Evolutionary conservation across 2,329 filamentous ascomycete species (phyloP), one percentile per base, ranked within the genome.

Genomic region (Fusarium stilboides): DNA sequence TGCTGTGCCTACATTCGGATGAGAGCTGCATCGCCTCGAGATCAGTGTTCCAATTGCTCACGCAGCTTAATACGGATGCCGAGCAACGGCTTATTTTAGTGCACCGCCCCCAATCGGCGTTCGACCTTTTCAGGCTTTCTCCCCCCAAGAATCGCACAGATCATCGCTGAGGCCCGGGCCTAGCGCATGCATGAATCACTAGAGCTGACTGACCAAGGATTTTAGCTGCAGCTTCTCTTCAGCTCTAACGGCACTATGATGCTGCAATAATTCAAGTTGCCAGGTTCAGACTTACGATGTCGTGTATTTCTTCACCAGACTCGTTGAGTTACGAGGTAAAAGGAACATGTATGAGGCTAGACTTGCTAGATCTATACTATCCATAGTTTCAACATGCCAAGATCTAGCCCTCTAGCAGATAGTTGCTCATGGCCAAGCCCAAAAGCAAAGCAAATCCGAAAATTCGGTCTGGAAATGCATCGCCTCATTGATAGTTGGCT

Each of bases 121-220:
- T 17, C 14, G 14, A 36, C 33, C 33, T 36, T 15, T 15, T 36
- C 17, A 36, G 33, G 33, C 17, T 36, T 36, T 36, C 15, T 17
- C 33, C 7, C 33, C 8, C 37, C 37, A 39, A 39, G 37, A 39
- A 39, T n/a, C 3, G n/a, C 39, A 22, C 39, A 19, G 39, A 39
- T 19, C 17, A 39, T 39, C n/a, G 50, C 34, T 39, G 60, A 59
- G 62, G 52, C 62, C 62, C 55, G 43, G 43, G 22, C 62, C 62
- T 61, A 65, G 62, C 33, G 62, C 44, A 55, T 34, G 55, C 31
- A 49, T 15, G 26, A 39, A 36, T 33, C 33, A 44, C 54, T 65
- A 65, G 62, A 52, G 62, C 55, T 66, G 44, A 65, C 62, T 19
- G 40, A 22, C 47, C 10, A 53, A 39, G 46, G 46, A 53, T 53